Base-by-base conservation (phyloP, 352 stramenopile genomes). In the Discostella stelligera region DNA sequence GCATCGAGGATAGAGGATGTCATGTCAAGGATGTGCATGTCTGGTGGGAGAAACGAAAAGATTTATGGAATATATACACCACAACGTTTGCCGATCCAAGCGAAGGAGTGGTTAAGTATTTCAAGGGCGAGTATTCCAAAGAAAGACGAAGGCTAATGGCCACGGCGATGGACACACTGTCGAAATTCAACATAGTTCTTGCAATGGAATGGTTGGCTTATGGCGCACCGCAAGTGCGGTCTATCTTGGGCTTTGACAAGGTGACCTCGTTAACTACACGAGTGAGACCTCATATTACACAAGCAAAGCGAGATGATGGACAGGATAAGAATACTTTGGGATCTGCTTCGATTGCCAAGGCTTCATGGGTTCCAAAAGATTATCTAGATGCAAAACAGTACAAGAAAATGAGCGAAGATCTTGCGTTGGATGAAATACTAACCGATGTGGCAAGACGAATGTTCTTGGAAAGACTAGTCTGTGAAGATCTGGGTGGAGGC, bases 181-280 rank as follows among this genome's bases (percentile, higher is more conserved):
- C 79, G 0, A 79, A 83, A 49, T 91, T 89, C 71, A 76, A 91
- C 66, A 71, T 91, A 4, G 82, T 91, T 0, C 59, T 90, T 56
- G 66, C 66, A 9, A 91, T 91, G 84, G 86, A 91, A 66, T 91
- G 79, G 81, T 55, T 91, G 20, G 83, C 81, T 7, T 91, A 91
- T 67, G 75, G 81, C 21, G 78, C 53, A 50, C 32, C 65, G 18
- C 64, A 84, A 50, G 79, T 91, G 1, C 14, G 41, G 18, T 78
- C 76, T 21, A 73, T 90, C 0, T 63, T 91, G 48, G 86, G 86
- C 2, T 91, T 90, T 76, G 41, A 82, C 58, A 79, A 91, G 60
- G 76, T 83, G 20, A 69, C 64, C 0, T 70, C 72, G 13, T 63
- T 91, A 49, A 91, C 82, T 8, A 76, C 84, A 50, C 71, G 83